Conservation (phyloP, 441 rosid species). For the Arabidopsis lyrata region DNA sequence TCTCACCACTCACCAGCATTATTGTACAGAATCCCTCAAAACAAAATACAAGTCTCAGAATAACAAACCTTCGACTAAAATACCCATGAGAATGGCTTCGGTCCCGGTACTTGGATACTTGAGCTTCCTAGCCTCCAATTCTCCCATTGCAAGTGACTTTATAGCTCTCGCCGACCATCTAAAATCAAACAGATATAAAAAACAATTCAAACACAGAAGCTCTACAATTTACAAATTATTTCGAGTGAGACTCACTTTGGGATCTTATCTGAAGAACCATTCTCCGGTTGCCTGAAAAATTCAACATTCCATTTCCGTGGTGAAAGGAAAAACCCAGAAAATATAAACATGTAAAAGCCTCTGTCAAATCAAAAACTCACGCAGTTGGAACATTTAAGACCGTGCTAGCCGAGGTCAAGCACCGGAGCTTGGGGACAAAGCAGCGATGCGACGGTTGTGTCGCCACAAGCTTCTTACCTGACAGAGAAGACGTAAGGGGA, state of each 20-base stretch:
- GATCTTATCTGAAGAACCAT: constrained; percentile 53
- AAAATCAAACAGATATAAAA: constrained; percentile 18
- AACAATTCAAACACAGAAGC: background rate
- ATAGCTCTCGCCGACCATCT: constrained; percentile 97
- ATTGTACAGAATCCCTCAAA: background rate
- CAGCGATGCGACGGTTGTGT: constrained; percentile 42
- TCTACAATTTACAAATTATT: background rate
- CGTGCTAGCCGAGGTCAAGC: constrained; percentile 50
- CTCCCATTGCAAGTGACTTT: constrained; percentile 78
- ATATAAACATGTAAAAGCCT: background rate
- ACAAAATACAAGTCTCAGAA: no score
- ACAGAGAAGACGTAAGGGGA: constrained; percentile 45
- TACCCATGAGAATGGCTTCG: constrained; percentile 87
- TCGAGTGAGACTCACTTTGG: constrained; percentile 63
- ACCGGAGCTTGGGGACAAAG: constrained; percentile 45
- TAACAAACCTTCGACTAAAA: constrained; percentile 83
- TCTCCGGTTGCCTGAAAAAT: constrained; percentile 61
- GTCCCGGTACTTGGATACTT: constrained; percentile 85
- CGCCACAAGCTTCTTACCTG: constrained; percentile 53
- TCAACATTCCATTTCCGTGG: constrained; percentile 1
- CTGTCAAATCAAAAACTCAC: constrained; percentile 42
- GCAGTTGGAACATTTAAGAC: constrained; percentile 71
- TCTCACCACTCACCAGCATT: background rate
- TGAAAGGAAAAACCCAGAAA: constrained; percentile 19
- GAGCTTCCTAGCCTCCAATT: constrained; percentile 87